These are phyloP conservation scores for Cocos nucifera DNA, from an alignment of 176 grass and related monocot genomes.

Conservation along the genomic window DNA sequence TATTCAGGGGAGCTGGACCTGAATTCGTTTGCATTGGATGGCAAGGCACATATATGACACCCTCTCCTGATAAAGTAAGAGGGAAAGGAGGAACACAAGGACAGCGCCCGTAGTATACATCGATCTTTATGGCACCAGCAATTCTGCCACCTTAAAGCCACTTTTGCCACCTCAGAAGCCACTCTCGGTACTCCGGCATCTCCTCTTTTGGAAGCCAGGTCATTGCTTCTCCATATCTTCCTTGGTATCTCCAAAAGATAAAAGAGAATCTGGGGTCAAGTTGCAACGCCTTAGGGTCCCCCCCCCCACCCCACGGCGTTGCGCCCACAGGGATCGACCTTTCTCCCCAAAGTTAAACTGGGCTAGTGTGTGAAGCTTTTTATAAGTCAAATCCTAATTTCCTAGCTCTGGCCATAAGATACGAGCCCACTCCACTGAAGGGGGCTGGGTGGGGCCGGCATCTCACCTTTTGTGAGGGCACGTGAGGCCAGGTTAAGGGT, in stretches of 20 bases:
- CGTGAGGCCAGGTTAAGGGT: too few species aligned
- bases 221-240: constrained; percentile 33
- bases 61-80: neutral
- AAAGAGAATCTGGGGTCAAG: neutral
- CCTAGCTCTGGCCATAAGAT: too few species aligned
- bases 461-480: too few species aligned
- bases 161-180: neutral
- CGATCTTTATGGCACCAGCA: neutral
- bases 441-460: too few species aligned
- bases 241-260: constrained; percentile 23
- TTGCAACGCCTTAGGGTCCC: neutral
- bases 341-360: too few species aligned
- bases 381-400: too few species aligned
- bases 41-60: too few species aligned
- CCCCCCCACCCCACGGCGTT: too few species aligned
- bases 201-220: constrained; percentile 15
- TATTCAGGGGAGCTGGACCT: too few species aligned
- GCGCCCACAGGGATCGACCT: too few species aligned
- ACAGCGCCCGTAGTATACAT: neutral
- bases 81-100: neutral
- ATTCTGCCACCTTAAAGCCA: constrained; percentile 17
- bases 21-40: neutral
- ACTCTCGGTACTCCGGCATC: constrained; percentile 1
- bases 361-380: too few species aligned
- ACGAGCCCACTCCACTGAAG: too few species aligned